Evolutionary conservation across 2,329 filamentous ascomycete species (phyloP).

Genomic region (Claviceps paspali): DNA sequence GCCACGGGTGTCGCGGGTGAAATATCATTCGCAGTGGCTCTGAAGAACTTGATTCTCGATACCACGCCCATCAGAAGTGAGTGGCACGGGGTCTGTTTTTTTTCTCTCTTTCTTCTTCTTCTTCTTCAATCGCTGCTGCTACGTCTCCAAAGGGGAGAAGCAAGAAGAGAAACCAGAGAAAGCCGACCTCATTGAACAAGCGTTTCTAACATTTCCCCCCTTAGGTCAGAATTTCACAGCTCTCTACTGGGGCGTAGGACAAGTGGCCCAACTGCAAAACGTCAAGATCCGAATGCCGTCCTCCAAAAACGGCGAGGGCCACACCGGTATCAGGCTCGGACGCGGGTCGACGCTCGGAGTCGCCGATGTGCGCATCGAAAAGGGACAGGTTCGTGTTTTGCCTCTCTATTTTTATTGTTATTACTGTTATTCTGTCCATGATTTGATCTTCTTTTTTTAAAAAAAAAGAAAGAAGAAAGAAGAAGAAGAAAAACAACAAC

Average conservation of each 20-base stretch:
- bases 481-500: too few relatives aligned
- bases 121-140: too few relatives aligned
- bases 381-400: constrained; percentile 11
- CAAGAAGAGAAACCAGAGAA: background rate
- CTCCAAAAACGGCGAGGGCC: constrained; percentile 20
- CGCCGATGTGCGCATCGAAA: constrained; percentile 25
- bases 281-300: constrained; percentile 25
- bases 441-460: too few relatives aligned
- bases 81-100: background rate
- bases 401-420: background rate
- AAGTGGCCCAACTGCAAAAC: constrained; percentile 26
- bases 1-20: constrained; percentile 18
- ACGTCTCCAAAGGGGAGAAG: background rate
- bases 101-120: too few relatives aligned
- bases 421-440: background rate
- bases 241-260: constrained; percentile 29
- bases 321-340: constrained; percentile 25
- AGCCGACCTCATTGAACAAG: background rate
- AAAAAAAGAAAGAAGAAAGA: too few relatives aligned
- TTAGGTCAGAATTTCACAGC: constrained; percentile 21
- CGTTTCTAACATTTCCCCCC: background rate
- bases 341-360: constrained; percentile 26
- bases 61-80: constrained; percentile 21
- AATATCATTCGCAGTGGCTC: constrained; percentile 25
- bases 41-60: constrained; percentile 29